A percentile compares a stretch with the other conserved stretches of the same genome.
Conservation (phyloP, 208 protist genomes). For the Leishmania gerbilli region DNA sequence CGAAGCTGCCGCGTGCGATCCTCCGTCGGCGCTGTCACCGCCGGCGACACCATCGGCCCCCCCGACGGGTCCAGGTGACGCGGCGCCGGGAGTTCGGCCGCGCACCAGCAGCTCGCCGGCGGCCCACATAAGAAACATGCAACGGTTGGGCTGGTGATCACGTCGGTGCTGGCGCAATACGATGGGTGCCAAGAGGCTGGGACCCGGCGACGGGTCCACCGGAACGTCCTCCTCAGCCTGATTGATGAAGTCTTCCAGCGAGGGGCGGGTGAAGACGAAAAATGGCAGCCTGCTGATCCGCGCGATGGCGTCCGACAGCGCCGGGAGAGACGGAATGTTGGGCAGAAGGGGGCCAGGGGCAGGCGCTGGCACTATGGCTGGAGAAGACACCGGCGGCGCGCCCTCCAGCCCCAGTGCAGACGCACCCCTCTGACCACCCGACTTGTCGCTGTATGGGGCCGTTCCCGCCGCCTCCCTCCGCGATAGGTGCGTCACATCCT, state of each 20-base stretch:
- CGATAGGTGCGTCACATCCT: conserved; percentile 13
- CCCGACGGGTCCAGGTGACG: neutral
- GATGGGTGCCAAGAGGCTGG: conserved; percentile 55
- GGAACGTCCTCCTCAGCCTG: conserved; percentile 53
- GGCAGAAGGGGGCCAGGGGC: neutral
- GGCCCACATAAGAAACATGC: conserved; percentile 83
- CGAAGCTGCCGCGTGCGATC: neutral
- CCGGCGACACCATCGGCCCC: neutral
- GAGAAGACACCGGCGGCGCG: neutral
- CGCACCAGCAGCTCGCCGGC: conserved; percentile 32
- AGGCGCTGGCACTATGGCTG: neutral
- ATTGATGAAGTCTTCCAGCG: conserved; percentile 72
- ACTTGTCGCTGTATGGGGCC: neutral
- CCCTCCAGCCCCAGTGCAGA: neutral
- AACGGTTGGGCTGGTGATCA: conserved; percentile 59
- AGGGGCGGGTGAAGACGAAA: conserved; percentile 69
- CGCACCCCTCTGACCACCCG: neutral
- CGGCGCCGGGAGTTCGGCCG: neutral
- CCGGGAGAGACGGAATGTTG: conserved; percentile 14
- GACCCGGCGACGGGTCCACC: conserved; percentile 59
- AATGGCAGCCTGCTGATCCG: conserved; percentile 27
- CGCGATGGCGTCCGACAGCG: conserved; percentile 16
- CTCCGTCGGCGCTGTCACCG: neutral
- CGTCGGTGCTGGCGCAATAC: conserved; percentile 67
- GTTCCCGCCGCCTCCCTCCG: neutral